Percentiles rank a stretch among this genome's conserved stretches.
These are phyloP conservation scores for Populus nigra DNA, from an alignment of 345 rosid species.

Conservation along the genomic window DNA sequence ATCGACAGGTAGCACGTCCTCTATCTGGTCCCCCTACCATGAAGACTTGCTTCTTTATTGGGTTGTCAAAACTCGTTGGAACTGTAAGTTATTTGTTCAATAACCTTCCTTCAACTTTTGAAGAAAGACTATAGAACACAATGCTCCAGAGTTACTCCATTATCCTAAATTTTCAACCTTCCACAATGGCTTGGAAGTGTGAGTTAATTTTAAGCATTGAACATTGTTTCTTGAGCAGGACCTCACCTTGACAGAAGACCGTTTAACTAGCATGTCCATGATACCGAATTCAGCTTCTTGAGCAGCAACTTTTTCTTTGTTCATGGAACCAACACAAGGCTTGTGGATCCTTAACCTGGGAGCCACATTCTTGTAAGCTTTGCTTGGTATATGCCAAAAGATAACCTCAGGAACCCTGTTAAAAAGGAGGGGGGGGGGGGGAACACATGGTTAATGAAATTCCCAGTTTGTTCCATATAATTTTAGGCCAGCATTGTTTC, in stretches of 20 bases:
- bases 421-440: background rate
- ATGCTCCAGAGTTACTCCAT: background rate
- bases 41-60: background rate
- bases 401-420: slow-evolving; percentile 75
- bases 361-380: slow-evolving; percentile 72
- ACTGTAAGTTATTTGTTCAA: background rate
- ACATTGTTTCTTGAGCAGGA: background rate
- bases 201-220: background rate
- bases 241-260: slow-evolving; percentile 74
- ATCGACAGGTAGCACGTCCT: background rate
- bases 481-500: background rate
- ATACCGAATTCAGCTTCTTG: slow-evolving; percentile 78
- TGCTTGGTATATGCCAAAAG: slow-evolving; percentile 93
- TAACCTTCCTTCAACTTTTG: background rate
- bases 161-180: background rate
- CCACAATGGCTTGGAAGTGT: background rate
- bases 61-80: background rate
- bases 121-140: background rate
- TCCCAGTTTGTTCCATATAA: background rate
- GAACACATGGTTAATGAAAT: background rate
- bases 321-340: slow-evolving; percentile 87
- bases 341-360: slow-evolving; percentile 46
- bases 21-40: background rate
- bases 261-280: slow-evolving; percentile 50
- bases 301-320: slow-evolving; percentile 69